Conservation (phyloP, 1,284 basidiomycete genomes). For the Anthracocystis setariae region DNA sequence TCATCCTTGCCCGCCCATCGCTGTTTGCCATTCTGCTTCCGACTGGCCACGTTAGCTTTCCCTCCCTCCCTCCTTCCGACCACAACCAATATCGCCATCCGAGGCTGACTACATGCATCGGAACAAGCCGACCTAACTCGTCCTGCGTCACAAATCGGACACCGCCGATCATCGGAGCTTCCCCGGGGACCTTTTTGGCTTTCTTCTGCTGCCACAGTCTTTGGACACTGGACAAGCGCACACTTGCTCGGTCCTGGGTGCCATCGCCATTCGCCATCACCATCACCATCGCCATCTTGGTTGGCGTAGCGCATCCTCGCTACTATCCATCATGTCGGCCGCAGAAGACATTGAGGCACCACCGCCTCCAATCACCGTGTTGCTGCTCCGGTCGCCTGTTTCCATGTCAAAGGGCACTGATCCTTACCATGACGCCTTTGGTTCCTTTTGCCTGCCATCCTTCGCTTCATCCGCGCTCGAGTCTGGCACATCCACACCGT, state of each 20-base stretch:
- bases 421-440: slow-evolving; percentile 66
- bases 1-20: not conserved
- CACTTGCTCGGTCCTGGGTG: too few relatives aligned
- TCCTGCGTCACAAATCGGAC: too few relatives aligned
- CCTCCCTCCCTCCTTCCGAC: not conserved
- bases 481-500: slow-evolving; percentile 59
- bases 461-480: slow-evolving; percentile 63
- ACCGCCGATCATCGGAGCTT: too few relatives aligned
- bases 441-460: slow-evolving; percentile 63
- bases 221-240: too few relatives aligned
- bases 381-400: slow-evolving; percentile 62
- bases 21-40: not conserved
- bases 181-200: too few relatives aligned
- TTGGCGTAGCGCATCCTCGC: not conserved
- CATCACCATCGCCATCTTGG: too few relatives aligned
- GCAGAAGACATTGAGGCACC: slow-evolving; percentile 43
- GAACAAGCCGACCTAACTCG: not conserved
- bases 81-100: not conserved
- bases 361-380: slow-evolving; percentile 47
- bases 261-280: too few relatives aligned
- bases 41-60: too few relatives aligned
- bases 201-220: too few relatives aligned
- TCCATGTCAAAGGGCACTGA: slow-evolving; percentile 63
- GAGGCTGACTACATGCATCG: slow-evolving; percentile 1
- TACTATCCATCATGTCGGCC: slow-evolving; percentile 18